phyloP scores from a whole-genome alignment of 2,329 filamentous ascomycete species.

The Ascochyta pisi region DNA sequence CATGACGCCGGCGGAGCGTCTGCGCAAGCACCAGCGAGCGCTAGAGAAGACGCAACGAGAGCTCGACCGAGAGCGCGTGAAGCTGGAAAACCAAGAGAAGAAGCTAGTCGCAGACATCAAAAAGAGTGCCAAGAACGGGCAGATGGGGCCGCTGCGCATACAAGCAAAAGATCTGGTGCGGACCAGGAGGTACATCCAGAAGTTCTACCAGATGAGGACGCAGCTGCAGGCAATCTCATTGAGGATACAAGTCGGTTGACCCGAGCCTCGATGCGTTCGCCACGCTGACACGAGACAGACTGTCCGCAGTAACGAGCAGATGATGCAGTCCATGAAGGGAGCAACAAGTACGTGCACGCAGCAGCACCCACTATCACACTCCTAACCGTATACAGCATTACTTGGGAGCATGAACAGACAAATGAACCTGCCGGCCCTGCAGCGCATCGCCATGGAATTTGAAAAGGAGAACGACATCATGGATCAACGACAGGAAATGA shows the following conservation, averaged over 20 bases:
- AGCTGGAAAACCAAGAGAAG: constrained; percentile 98
- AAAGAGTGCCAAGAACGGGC: constrained; percentile 96
- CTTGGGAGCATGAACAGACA: constrained; percentile 96
- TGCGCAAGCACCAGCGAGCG: constrained; percentile 93
- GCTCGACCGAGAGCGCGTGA: constrained; percentile 90
- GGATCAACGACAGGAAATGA: constrained; percentile 99
- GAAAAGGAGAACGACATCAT: constrained; percentile 99
- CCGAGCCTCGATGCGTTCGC: background rate
- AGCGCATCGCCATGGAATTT: constrained; percentile 98
- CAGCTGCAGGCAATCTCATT: constrained; percentile 95
- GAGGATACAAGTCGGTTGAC: constrained; percentile 78
- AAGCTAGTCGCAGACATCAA: constrained; percentile 95
- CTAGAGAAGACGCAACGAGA: constrained; percentile 98
- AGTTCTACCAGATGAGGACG: constrained; percentile 98
- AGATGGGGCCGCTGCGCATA: constrained; percentile 98
- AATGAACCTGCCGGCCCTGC: constrained; percentile 95
- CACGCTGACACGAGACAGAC: constrained; percentile 65
- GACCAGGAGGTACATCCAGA: constrained; percentile 92
- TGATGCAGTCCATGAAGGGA: constrained; percentile 99
- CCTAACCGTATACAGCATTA: constrained; percentile 61
- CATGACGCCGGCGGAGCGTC: constrained; percentile 92
- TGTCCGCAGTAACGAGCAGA: constrained; percentile 97
- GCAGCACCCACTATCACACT: background rate
- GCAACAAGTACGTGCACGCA: constrained; percentile 65
- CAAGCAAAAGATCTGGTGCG: constrained; percentile 96